These are phyloP conservation scores for Xylaria cubensis DNA, from an alignment of 495 filamentous ascomycete genomes.

Conservation along the genomic window DNA sequence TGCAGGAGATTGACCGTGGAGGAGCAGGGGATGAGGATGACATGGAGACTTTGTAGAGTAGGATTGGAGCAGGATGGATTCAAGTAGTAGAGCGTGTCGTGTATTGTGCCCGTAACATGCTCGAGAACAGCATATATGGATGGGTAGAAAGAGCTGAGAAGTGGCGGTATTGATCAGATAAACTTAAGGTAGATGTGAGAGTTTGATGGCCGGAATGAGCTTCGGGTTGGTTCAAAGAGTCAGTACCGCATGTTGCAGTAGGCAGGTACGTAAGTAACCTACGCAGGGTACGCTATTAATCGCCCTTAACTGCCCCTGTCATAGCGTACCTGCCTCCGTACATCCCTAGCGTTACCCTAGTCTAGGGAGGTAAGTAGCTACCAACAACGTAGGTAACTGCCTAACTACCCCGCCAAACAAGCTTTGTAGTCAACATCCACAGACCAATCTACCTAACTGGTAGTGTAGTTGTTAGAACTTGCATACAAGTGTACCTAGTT, in stretches of 20 bases:
- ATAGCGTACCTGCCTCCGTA: neutral
- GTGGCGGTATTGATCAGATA: neutral
- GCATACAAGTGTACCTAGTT: neutral
- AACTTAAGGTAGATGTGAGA: neutral
- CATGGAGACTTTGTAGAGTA: neutral
- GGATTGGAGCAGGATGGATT: neutral
- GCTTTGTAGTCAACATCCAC: constrained; percentile 7
- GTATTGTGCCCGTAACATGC: neutral
- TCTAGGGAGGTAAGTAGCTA: neutral
- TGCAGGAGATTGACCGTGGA: neutral
- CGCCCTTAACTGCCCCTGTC: neutral
- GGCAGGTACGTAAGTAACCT: neutral
- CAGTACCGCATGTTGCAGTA: neutral
- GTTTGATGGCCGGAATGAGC: neutral
- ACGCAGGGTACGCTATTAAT: neutral
- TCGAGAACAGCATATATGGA: neutral
- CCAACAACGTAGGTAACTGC: neutral
- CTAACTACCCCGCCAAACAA: constrained; percentile 25
- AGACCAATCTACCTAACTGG: neutral
- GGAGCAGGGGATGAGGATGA: neutral
- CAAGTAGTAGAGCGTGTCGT: neutral
- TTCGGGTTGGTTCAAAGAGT: constrained; percentile 6
- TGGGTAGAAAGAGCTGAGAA: neutral
- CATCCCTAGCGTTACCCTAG: neutral
- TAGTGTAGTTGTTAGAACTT: neutral